Evolutionary conservation across 768 basidiomycete genomes (phyloP), one percentile per base, ranked within the genome.

Genomic region (Hygrocybe coccinea): DNA sequence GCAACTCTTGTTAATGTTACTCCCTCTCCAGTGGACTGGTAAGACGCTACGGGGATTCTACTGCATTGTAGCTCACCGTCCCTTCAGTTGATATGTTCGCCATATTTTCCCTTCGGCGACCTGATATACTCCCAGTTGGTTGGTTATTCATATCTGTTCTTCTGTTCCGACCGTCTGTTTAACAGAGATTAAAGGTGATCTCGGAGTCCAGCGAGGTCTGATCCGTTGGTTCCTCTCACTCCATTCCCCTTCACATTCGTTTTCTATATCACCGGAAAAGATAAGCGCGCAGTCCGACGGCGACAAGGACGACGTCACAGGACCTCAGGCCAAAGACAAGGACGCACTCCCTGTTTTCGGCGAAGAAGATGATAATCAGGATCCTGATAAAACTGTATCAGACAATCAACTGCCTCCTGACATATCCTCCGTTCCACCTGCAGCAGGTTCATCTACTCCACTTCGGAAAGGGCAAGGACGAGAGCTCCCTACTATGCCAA

Each of bases 81-180:
- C 34, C 63, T 65, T 54, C 71, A 79, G 90, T 92, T n/a, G 86
- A 93, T 63, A 95, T 95, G 93, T 95, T 95, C 64, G 80, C 88
- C 12, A 90, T 97, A 43, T 95, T 95, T 69, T 87, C 89, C 2
- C 74, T 94, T 33, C 79, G 91, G 0, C 83, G 91, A 17, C 89
- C 29, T 79, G 78, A 76, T 54, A 38, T 71, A 59, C 14, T 49
- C 22, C 70, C 74, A 47, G 70, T 76, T 58, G 70, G 73, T 71
- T 56, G 36, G 68, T 52, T 36, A n/a, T 36, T n/a, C 52, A 35
- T 2, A 45, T 45, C 10, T 39, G 37, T 15, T 21, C 24, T 44
- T 29, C 33, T 22, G 33, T 49, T 17, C 5, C 48, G 59, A 47
- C 36, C 52, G 34, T 57, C 34, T 33, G 51, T 58, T 10, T 29